These are phyloP conservation scores for Annulohypoxylon bovei DNA, from an alignment of 495 filamentous ascomycete genomes.

Conservation along the genomic window DNA sequence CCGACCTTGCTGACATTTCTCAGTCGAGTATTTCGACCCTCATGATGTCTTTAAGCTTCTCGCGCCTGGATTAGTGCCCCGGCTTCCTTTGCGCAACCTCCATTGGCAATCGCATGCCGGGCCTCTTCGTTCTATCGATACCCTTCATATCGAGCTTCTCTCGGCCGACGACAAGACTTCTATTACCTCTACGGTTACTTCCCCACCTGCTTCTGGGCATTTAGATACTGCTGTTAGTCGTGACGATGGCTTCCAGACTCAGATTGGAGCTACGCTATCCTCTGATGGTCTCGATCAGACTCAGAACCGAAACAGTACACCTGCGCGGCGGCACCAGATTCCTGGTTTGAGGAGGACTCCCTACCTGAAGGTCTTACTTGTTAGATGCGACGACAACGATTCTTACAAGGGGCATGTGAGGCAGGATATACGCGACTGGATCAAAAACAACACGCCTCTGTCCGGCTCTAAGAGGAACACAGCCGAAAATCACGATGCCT, in stretches of 20 bases:
- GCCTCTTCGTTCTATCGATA: slow-evolving; percentile 89
- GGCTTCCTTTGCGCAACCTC: slow-evolving; percentile 89
- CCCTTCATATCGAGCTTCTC: slow-evolving; percentile 87
- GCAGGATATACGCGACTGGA: slow-evolving; percentile 87
- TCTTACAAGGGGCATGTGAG: slow-evolving; percentile 84
- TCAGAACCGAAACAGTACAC: slow-evolving; percentile 32
- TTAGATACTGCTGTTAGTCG: slow-evolving; percentile 53
- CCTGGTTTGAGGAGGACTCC: slow-evolving; percentile 92
- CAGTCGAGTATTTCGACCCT: slow-evolving; percentile 86
- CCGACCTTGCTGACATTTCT: slow-evolving; percentile 17
- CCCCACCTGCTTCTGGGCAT: slow-evolving; percentile 49
- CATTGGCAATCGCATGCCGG: slow-evolving; percentile 96
- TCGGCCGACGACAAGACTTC: slow-evolving; percentile 59
- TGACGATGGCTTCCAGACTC: slow-evolving; percentile 64
- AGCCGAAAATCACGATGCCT: slow-evolving; percentile 89
- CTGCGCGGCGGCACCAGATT: slow-evolving; percentile 84
- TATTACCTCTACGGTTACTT: slow-evolving; percentile 52
- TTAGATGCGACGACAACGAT: slow-evolving; percentile 94
- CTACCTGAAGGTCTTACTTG: slow-evolving; percentile 88
- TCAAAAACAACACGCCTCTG: slow-evolving; percentile 73
- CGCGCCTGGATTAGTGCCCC: slow-evolving; percentile 76
- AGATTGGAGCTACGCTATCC: slow-evolving; percentile 45
- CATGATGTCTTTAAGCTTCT: slow-evolving; percentile 83
- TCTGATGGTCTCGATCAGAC: slow-evolving; percentile 48
- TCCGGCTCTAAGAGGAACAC: slow-evolving; percentile 58